Percentiles rank a stretch among this genome's conserved stretches.
These are phyloP conservation scores for Fusarium acutatum DNA, from an alignment of 2,329 filamentous ascomycete species.

Conservation along the genomic window DNA sequence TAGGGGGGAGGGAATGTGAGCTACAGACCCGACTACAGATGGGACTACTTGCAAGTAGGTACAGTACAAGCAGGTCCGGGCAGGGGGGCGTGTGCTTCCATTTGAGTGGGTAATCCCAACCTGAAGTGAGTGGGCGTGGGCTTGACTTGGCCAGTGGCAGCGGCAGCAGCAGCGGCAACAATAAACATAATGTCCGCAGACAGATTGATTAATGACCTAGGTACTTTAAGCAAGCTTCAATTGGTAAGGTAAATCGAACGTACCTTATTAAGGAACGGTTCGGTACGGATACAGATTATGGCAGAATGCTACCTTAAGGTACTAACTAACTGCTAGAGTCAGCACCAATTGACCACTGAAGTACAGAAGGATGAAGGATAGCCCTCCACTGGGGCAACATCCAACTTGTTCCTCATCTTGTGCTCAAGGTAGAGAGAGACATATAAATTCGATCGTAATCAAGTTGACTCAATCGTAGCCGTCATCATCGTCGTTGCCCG, in stretches of 20 bases:
- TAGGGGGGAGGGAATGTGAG: slow-evolving; percentile 43
- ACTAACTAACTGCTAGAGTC: background rate
- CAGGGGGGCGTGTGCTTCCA: slow-evolving; percentile 37
- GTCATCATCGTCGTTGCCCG: background rate
- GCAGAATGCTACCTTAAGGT: background rate
- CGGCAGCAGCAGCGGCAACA: slow-evolving; percentile 1
- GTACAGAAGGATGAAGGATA: background rate
- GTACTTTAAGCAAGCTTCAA: background rate
- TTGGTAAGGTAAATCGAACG: background rate
- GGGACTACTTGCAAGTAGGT: background rate
- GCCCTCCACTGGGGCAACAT: background rate
- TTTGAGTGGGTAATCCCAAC: slow-evolving; percentile 30
- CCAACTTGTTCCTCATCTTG: background rate
- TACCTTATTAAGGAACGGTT: background rate
- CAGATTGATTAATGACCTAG: slow-evolving; percentile 7
- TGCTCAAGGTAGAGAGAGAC: background rate
- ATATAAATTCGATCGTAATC: background rate
- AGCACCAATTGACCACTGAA: background rate
- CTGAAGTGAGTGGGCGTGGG: slow-evolving; percentile 19
- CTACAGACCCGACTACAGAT: slow-evolving; percentile 36
- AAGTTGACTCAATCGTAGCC: background rate
- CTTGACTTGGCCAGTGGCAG: slow-evolving; percentile 32
- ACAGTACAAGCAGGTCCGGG: background rate
- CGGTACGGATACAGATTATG: background rate
- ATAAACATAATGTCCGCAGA: slow-evolving; percentile 1